phyloP scores from a whole-genome alignment of 306 rosid genomes.

The Castanea sativa region DNA sequence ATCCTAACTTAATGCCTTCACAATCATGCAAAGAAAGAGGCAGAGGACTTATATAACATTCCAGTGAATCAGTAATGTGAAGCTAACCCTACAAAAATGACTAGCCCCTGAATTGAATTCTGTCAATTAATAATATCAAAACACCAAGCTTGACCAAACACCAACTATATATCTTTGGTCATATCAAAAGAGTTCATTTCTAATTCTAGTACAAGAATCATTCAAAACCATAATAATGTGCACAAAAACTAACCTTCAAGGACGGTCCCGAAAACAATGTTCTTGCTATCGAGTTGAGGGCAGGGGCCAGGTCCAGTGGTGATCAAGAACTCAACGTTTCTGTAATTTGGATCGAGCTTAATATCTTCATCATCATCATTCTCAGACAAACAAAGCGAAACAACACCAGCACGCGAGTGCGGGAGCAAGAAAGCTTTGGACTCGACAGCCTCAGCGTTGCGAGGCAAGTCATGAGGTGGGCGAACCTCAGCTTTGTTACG shows the following conservation, averaged over 20 bases:
- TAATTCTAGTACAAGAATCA: background rate
- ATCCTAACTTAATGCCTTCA: background rate
- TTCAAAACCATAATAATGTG: background rate
- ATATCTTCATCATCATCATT: conserved; percentile 76
- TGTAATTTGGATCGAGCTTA: conserved; percentile 63
- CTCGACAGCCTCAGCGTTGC: conserved; percentile 69
- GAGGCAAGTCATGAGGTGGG: conserved; percentile 49
- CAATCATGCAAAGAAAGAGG: background rate
- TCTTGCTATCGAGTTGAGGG: conserved; percentile 71
- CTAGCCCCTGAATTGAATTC: background rate
- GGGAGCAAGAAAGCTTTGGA: conserved; percentile 56
- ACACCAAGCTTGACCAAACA: background rate
- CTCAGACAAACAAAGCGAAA: conserved; percentile 75
- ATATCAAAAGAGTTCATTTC: background rate
- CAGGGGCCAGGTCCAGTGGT: conserved; percentile 95
- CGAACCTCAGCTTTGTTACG: conserved; percentile 85
- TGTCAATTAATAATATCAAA: background rate
- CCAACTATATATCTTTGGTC: background rate
- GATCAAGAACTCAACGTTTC: conserved; percentile 80
- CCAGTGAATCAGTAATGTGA: background rate
- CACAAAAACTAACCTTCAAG: conserved; percentile 48
- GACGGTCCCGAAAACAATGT: conserved; percentile 80
- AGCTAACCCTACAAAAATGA: background rate
- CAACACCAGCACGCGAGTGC: conserved; percentile 70
- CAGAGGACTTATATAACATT: background rate